Evolutionary conservation across 441 rosid genomes (phyloP).

Genomic region (Metrosideros polymorpha): DNA sequence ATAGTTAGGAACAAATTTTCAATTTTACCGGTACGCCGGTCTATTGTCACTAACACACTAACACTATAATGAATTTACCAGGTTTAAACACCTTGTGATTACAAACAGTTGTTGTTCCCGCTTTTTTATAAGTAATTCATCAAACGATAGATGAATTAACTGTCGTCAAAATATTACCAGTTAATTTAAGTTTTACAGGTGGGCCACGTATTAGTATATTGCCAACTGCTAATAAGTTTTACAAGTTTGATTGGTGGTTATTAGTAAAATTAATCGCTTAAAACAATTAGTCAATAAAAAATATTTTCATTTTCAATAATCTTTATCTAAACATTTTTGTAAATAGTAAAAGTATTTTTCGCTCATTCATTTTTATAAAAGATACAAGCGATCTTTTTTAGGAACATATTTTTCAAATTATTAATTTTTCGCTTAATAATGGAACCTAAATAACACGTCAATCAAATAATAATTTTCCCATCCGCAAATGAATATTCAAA

Average conservation of each 20-base stretch:
- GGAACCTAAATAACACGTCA: too few species aligned
- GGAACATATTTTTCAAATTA: background rate
- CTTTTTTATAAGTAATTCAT: background rate
- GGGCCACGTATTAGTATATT: too few species aligned
- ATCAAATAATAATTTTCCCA: too few species aligned
- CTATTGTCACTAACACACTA: background rate
- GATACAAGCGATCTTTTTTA: accelerated
- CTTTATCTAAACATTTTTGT: background rate
- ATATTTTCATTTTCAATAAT: background rate
- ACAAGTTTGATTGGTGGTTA: too few species aligned
- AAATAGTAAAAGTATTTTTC: accelerated
- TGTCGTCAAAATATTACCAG: too few species aligned
- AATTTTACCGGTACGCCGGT: accelerated
- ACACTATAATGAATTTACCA: background rate
- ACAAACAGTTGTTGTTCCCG: background rate
- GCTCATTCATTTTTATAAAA: background rate
- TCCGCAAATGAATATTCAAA: too few species aligned
- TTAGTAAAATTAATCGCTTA: background rate
- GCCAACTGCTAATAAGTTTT: too few species aligned
- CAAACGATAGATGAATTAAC: too few species aligned
- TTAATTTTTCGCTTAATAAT: accelerated
- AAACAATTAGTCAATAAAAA: background rate
- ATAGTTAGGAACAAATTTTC: accelerated
- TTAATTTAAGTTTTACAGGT: too few species aligned
- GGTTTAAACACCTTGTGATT: background rate